Evolutionary conservation across 192 early-diverging fungal genomes (phyloP).

Genomic region (Lunasporangiospora selenospora): DNA sequence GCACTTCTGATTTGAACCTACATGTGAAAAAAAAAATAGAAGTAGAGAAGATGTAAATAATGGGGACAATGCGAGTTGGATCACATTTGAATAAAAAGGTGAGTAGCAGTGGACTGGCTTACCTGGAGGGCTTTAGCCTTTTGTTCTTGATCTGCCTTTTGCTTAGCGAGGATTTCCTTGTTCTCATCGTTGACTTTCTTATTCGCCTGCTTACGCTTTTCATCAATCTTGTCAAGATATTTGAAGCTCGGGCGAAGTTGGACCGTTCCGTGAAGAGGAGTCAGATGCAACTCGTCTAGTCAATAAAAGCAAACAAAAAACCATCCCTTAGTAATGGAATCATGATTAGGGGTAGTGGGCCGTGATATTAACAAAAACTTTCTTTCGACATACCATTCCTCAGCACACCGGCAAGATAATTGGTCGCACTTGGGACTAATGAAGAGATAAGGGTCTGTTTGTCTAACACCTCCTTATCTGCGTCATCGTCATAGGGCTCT

Average conservation of each 20-base stretch:
- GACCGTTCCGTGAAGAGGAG: slow-evolving; percentile 72
- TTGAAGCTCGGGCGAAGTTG: slow-evolving; percentile 90
- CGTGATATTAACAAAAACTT: no score
- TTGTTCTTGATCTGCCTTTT: slow-evolving; percentile 24
- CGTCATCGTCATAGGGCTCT: slow-evolving; percentile 50
- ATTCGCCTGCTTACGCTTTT: slow-evolving; percentile 76
- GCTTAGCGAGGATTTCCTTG: slow-evolving; percentile 57
- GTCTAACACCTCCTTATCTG: slow-evolving; percentile 70
- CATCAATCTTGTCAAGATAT: slow-evolving; percentile 90
- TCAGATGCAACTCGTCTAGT: slow-evolving; percentile 85
- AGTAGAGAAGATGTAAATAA: background rate
- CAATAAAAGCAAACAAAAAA: slow-evolving; percentile 22
- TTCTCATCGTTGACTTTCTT: slow-evolving; percentile 73
- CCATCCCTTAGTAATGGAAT: slow-evolving; percentile 76
- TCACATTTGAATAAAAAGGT: background rate
- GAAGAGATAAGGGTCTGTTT: slow-evolving; percentile 81
- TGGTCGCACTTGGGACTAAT: slow-evolving; percentile 76
- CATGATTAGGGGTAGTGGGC: no score
- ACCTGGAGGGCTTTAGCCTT: slow-evolving; percentile 59
- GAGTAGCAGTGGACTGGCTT: background rate
- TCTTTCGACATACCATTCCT: slow-evolving; percentile 69
- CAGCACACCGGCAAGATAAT: slow-evolving; percentile 85
- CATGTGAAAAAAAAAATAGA: slow-evolving; percentile 41
- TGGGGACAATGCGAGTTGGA: background rate
- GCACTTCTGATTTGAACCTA: slow-evolving; percentile 66